Conservation (phyloP, 2,329 filamentous ascomycete species). For the Parastagonospora avenae region DNA sequence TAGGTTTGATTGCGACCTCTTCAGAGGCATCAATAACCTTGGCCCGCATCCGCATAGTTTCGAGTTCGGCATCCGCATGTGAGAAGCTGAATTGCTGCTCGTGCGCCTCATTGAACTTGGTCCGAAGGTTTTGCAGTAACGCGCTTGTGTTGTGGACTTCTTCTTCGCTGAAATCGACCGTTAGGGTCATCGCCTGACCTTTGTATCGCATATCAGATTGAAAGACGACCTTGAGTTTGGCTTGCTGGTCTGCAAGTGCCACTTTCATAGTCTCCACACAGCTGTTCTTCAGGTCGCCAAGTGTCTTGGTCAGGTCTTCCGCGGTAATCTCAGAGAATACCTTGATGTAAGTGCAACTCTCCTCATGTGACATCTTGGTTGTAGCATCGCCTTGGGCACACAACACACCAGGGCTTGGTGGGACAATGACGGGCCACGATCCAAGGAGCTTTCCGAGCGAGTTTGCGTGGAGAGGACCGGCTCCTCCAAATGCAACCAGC, state of each 20-base stretch:
- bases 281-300: slow-evolving; percentile 44
- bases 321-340: slow-evolving; percentile 45
- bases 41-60: slow-evolving; percentile 55
- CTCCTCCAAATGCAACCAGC: slow-evolving; percentile 58
- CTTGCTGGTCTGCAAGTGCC: slow-evolving; percentile 40
- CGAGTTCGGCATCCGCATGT: slow-evolving; percentile 52
- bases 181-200: slow-evolving; percentile 50
- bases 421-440: slow-evolving; percentile 60
- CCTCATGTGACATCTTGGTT: slow-evolving; percentile 56
- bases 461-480: slow-evolving; percentile 58
- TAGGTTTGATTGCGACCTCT: slow-evolving; percentile 46
- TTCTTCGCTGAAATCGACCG: slow-evolving; percentile 40
- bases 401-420: slow-evolving; percentile 56
- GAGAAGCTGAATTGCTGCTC: slow-evolving; percentile 55
- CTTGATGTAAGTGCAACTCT: slow-evolving; percentile 54
- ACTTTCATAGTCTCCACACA: slow-evolving; percentile 48
- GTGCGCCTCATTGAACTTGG: slow-evolving; percentile 50
- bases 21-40: slow-evolving; percentile 52
- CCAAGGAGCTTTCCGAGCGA: slow-evolving; percentile 56
- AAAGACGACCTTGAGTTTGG: slow-evolving; percentile 43
- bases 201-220: slow-evolving; percentile 56
- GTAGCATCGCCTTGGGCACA: slow-evolving; percentile 58
- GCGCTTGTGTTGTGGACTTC: slow-evolving; percentile 41
- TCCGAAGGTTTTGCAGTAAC: slow-evolving; percentile 42
- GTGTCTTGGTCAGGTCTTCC: slow-evolving; percentile 39